A percentile compares a stretch with the other conserved stretches of the same genome.
These are phyloP conservation scores for Poa pratensis DNA, from an alignment of 176 grass and related monocot species.

Conservation along the genomic window DNA sequence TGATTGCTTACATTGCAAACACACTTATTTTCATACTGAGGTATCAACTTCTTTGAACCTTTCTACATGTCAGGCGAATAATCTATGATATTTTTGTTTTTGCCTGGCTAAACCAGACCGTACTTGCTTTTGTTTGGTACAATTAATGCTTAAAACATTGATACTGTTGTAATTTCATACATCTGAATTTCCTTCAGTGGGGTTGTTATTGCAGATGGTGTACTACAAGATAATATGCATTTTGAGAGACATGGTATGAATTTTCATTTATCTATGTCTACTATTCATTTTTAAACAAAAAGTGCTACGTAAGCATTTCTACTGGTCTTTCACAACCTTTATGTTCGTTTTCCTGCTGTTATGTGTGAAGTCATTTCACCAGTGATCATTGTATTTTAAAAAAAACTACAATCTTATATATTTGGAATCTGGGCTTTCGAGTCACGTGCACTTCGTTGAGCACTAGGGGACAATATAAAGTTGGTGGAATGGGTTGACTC, in stretches of 20 bases:
- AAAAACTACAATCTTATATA: not conserved
- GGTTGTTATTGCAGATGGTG: slow-evolving; percentile 93
- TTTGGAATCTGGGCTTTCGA: not conserved
- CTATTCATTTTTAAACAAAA: slow-evolving; percentile 21
- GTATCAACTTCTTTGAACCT: too few species aligned
- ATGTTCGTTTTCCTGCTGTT: not conserved
- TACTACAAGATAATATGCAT: slow-evolving; percentile 72
- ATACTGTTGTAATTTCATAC: slow-evolving; percentile 33
- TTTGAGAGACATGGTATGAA: slow-evolving; percentile 86
- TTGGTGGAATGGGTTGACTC: not conserved
- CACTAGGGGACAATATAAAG: not conserved
- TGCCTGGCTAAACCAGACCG: not conserved
- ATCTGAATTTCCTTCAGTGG: slow-evolving; percentile 60
- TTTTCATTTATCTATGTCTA: slow-evolving; percentile 15
- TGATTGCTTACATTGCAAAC: slow-evolving; percentile 92
- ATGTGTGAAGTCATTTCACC: not conserved
- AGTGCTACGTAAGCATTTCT: slow-evolving; percentile 1
- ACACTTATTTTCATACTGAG: slow-evolving; percentile 95
- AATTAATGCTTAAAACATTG: not conserved
- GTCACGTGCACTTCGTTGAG: not conserved
- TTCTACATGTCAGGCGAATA: too few species aligned
- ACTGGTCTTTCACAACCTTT: slow-evolving; percentile 7
- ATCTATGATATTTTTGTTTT: slow-evolving; percentile 2
- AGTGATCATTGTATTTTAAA: not conserved
- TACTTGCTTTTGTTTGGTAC: slow-evolving; percentile 17